Base-by-base conservation (phyloP, 768 basidiomycete species). In the Rickenella mellea region DNA sequence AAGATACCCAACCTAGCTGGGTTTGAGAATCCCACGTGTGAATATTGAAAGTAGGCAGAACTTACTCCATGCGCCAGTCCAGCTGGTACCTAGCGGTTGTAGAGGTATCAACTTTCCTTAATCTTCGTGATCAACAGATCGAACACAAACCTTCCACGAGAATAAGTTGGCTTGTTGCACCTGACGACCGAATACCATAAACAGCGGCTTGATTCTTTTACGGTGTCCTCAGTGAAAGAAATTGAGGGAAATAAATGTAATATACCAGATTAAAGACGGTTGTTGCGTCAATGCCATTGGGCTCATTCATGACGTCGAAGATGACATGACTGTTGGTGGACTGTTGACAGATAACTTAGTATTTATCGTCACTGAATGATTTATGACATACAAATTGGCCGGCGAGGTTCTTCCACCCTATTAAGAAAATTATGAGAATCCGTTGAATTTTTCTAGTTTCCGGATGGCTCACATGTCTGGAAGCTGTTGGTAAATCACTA, bases 251-350 rank as follows among this genome's bases (percentile, higher is more conserved):
- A 30, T 21, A 32, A 30, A 27, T n/a, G 26, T 30, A 20, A 44
- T 63, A n/a, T 53, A 74, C 74, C 41, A 78, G 57, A 35, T 64
- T 50, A 54, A 71, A 71, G 20, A 74, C 76, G 22, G 62, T 62
- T n/a, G 57, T 48, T 5, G 76, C 76, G 44, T 70, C 64, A 44
- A 78, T 76, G 44, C 59, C 73, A 48, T 79, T 59, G 33, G 81
- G 81, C 60, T 83, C 79, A 62, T 83, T 84, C 73, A 70, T 71
- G 48, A 75, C 55, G 52, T 76, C 78, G 56, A 80, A 80, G 52
- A 80, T 72, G 47, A 79, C 76, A 21, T 67, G 59, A 46, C 45
- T 45, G 63, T 79, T 71, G 28, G 27, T 24, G 33, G 36, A 10
- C 28, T 48, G 38, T 45, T 53, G 20, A 29, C 3, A 3, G 19